phyloP scores from a whole-genome alignment of 2,329 filamentous ascomycete species.

The Hypoxylon sp. region DNA sequence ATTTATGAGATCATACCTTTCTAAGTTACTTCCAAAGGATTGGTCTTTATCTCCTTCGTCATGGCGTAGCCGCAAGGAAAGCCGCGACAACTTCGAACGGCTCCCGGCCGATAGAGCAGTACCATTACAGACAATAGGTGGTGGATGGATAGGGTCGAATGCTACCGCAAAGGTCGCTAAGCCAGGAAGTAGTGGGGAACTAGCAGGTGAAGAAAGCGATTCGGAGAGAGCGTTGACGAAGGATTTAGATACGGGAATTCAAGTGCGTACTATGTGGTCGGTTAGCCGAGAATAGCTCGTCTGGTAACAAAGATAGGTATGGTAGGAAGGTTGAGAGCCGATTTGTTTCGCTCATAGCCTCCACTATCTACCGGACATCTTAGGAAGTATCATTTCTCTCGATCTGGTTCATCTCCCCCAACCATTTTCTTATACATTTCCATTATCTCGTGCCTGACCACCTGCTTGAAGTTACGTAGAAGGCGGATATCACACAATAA shows the following conservation, averaged over 20 bases:
- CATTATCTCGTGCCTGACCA: slow-evolving; percentile 28
- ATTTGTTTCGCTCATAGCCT: no score
- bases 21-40: slow-evolving; percentile 14
- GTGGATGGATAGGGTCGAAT: slow-evolving; percentile 9
- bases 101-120: slow-evolving; percentile 12
- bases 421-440: slow-evolving; percentile 26
- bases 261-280: slow-evolving; percentile 4
- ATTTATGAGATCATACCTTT: slow-evolving; percentile 14
- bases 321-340: no score
- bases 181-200: neutral
- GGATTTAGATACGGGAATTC: neutral
- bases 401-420: slow-evolving; percentile 32
- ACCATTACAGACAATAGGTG: slow-evolving; percentile 16
- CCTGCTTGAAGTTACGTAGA: slow-evolving; percentile 13
- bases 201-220: neutral
- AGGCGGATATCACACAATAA: no score
- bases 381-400: slow-evolving; percentile 14
- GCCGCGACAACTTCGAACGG: slow-evolving; percentile 9
- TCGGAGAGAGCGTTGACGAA: slow-evolving; percentile 8
- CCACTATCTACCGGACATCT: no score
- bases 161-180: slow-evolving; percentile 1
- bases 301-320: no score
- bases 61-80: slow-evolving; percentile 12
- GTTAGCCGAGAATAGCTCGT: neutral
- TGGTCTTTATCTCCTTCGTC: slow-evolving; percentile 10